These are phyloP conservation scores for Grosmannia serpens DNA, from an alignment of 2,329 filamentous ascomycete genomes.

Conservation along the genomic window DNA sequence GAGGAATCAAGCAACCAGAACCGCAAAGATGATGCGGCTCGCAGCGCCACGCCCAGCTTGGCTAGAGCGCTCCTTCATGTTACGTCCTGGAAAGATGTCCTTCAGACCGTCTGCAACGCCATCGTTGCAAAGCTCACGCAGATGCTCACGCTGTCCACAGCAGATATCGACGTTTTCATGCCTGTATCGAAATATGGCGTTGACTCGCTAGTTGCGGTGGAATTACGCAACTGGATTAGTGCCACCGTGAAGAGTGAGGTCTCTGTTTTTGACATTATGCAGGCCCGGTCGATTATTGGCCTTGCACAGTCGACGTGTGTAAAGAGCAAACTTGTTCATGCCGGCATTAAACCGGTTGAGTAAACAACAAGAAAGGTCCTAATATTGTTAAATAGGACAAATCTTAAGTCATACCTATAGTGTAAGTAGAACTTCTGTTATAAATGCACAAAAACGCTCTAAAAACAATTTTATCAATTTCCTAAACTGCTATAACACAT, in stretches of 20 bases:
- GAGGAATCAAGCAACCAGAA: background rate
- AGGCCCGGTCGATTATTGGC: background rate
- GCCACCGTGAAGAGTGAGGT: background rate
- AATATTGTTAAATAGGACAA: too few relatives aligned
- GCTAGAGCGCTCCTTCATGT: background rate
- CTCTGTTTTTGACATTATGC: background rate
- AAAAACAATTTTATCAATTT: too few relatives aligned
- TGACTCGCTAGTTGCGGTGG: conserved; percentile 31
- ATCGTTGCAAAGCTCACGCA: background rate
- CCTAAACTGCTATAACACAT: too few relatives aligned
- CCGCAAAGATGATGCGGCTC: background rate
- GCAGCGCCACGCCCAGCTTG: background rate
- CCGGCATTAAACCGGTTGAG: background rate
- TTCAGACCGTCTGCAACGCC: background rate
- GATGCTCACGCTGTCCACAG: background rate
- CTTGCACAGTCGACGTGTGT: background rate
- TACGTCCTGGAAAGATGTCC: background rate
- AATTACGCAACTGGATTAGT: conserved; percentile 19
- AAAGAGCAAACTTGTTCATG: background rate
- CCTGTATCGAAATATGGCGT: conserved; percentile 23
- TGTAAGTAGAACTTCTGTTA: too few relatives aligned
- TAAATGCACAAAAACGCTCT: too few relatives aligned
- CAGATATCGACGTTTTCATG: conserved; percentile 1
- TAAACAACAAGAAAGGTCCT: too few relatives aligned
- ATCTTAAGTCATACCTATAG: too few relatives aligned